Evolutionary conservation across 1,139 yeast species (phyloP).

Genomic region (Lodderomyces margitis): DNA sequence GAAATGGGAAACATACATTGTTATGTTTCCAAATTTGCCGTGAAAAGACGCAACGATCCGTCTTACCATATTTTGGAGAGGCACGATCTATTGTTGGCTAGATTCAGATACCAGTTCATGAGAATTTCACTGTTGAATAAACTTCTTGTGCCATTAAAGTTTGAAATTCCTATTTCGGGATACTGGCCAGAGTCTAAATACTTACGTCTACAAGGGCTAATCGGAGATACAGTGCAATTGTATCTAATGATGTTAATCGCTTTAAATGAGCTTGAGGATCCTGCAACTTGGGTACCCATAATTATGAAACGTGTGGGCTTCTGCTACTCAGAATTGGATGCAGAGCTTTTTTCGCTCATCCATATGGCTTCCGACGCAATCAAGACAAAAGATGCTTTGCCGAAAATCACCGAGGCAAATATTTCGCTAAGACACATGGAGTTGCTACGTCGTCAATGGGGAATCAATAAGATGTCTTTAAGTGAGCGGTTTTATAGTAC

Average conservation of each 20-base stretch:
- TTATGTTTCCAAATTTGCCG: slow-evolving; percentile 29
- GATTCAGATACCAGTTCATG: slow-evolving; percentile 24
- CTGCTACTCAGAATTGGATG: slow-evolving; percentile 29
- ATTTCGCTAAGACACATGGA: slow-evolving; percentile 33
- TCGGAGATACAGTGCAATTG: slow-evolving; percentile 30
- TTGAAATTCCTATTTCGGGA: slow-evolving; percentile 34
- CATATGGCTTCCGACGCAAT: slow-evolving; percentile 36
- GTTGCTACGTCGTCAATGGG: slow-evolving; percentile 31
- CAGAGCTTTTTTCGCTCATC: slow-evolving; percentile 30
- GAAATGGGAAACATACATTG: slow-evolving; percentile 33
- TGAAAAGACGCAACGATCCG: slow-evolving; percentile 22
- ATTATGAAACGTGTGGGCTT: slow-evolving; percentile 32
- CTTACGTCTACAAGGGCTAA: slow-evolving; percentile 21
- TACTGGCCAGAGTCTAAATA: slow-evolving; percentile 36
- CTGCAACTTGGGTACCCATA: slow-evolving; percentile 28
- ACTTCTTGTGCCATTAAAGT: slow-evolving; percentile 27
- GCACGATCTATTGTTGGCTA: slow-evolving; percentile 25
- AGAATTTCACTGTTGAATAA: slow-evolving; percentile 23
- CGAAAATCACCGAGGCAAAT: slow-evolving; percentile 35
- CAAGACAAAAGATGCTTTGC: slow-evolving; percentile 26
- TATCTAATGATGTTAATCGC: slow-evolving; percentile 26
- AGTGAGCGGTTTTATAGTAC: slow-evolving; percentile 27
- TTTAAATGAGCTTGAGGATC: slow-evolving; percentile 27
- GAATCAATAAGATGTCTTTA: slow-evolving; percentile 22
- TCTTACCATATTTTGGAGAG: slow-evolving; percentile 20